Evolutionary conservation across 306 rosid genomes (phyloP).

Genomic region (Acacia melanoxylon): DNA sequence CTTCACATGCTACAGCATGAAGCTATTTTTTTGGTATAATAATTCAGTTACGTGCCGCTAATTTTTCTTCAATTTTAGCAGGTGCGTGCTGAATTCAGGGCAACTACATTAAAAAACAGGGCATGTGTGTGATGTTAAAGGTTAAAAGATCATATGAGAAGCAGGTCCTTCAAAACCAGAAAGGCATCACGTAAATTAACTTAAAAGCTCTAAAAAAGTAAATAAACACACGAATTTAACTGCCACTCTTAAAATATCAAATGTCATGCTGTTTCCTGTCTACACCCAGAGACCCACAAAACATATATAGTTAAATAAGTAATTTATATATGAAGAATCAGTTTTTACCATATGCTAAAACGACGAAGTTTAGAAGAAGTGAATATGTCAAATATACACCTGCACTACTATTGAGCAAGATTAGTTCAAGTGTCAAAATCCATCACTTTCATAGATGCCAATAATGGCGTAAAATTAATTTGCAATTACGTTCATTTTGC

Average conservation of each 20-base stretch:
- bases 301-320: not conserved
- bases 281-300: not conserved
- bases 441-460: not conserved
- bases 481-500: not conserved
- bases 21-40: not conserved
- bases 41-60: not conserved
- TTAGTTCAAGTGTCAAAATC: conserved; percentile 41
- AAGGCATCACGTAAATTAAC: not conserved
- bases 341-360: not conserved
- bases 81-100: not conserved
- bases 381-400: conserved; percentile 23
- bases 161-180: not conserved
- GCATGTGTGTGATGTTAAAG: not conserved
- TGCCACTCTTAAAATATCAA: not conserved
- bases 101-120: not conserved
- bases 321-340: not conserved
- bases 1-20: not conserved
- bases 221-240: not conserved
- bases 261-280: not conserved
- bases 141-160: not conserved
- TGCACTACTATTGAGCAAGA: not conserved
- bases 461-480: not conserved
- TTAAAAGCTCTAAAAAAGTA: not conserved
- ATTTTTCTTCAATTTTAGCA: not conserved
- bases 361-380: conserved; percentile 1